These are phyloP conservation scores for Hymenoscyphus occultus DNA, from an alignment of 2,329 filamentous ascomycete species.

Conservation along the genomic window DNA sequence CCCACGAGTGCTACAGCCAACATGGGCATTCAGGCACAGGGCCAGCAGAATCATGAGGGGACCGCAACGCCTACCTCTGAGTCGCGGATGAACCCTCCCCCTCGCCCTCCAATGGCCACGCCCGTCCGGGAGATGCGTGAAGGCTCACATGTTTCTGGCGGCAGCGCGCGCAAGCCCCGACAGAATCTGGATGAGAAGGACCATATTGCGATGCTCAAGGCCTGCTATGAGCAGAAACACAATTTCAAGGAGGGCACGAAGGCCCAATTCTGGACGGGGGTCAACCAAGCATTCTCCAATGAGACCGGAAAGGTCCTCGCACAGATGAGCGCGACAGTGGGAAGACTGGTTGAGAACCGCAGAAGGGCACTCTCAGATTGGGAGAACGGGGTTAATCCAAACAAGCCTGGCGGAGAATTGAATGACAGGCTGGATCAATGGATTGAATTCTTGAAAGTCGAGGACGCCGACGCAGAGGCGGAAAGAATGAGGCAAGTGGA, in stretches of 20 bases:
- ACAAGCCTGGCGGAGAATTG: constrained; percentile 34
- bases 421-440: constrained; percentile 35
- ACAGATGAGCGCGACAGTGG: constrained; percentile 37
- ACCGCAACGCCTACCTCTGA: constrained; percentile 29
- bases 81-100: constrained; percentile 34
- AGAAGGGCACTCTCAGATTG: constrained; percentile 35
- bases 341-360: constrained; percentile 33
- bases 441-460: constrained; percentile 36
- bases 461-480: constrained; percentile 35
- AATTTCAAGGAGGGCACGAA: constrained; percentile 37
- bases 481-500: constrained; percentile 37
- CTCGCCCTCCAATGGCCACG: constrained; percentile 33
- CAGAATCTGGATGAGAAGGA: constrained; percentile 37
- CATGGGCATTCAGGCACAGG: constrained; percentile 13
- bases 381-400: constrained; percentile 34
- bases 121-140: constrained; percentile 35
- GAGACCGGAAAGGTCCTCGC: constrained; percentile 35
- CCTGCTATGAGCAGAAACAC: constrained; percentile 32
- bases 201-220: constrained; percentile 35
- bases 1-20: neutral
- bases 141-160: constrained; percentile 31
- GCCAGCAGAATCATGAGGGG: constrained; percentile 23
- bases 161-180: constrained; percentile 34
- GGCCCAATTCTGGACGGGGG: constrained; percentile 35
- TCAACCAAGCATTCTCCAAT: constrained; percentile 33